These are phyloP conservation scores for Hemisphaericaspora xylanilytica DNA, from an alignment of 1,139 yeast species.

Conservation along the genomic window DNA sequence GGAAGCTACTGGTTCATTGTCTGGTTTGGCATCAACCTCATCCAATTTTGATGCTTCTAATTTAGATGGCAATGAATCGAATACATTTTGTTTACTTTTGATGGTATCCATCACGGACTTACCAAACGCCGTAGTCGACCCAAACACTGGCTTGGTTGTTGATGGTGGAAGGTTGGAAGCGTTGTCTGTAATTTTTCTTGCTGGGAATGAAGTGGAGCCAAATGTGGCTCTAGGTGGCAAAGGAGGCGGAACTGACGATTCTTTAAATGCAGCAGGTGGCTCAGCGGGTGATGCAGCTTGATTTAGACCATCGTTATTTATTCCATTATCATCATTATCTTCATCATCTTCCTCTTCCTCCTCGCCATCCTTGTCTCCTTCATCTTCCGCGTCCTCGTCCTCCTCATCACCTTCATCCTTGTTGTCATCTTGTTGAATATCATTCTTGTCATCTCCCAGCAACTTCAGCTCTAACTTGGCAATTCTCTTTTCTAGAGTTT, in stretches of 20 bases:
- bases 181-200: slow-evolving; percentile 13
- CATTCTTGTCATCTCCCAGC: slow-evolving; percentile 5
- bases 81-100: slow-evolving; percentile 31
- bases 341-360: slow-evolving; percentile 9
- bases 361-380: not conserved
- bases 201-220: slow-evolving; percentile 31
- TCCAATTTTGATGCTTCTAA: slow-evolving; percentile 5
- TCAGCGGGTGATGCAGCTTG: slow-evolving; percentile 3
- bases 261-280: slow-evolving; percentile 1
- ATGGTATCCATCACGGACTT: slow-evolving; percentile 26
- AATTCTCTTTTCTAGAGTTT: slow-evolving; percentile 22
- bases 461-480: slow-evolving; percentile 16
- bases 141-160: slow-evolving; percentile 34
- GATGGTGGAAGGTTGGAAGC: slow-evolving; percentile 4
- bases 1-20: too few relatives aligned
- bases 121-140: slow-evolving; percentile 58
- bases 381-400: not conserved
- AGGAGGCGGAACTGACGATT: slow-evolving; percentile 13
- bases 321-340: not conserved
- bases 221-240: slow-evolving; percentile 26
- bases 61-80: slow-evolving; percentile 26
- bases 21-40: slow-evolving; percentile 2
- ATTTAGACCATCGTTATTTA: not conserved
- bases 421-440: slow-evolving; percentile 1
- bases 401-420: not conserved